phyloP scores from a whole-genome alignment of 164 flowering plant genomes.

The Magnolia officinalis region DNA sequence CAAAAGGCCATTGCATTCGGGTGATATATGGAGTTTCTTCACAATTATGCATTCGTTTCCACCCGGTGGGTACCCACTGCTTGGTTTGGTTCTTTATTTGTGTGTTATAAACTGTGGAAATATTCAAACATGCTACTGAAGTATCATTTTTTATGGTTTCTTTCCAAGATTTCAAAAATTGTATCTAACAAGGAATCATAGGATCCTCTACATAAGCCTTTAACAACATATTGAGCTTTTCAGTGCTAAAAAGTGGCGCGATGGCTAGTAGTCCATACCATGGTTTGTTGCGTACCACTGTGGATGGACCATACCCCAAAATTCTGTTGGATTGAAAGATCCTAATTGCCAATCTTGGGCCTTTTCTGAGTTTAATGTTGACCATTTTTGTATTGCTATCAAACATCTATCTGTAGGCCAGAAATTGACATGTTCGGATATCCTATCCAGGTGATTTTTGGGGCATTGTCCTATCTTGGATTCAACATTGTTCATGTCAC shows the following conservation, averaged over 20 bases:
- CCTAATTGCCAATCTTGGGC: background rate
- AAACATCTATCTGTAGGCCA: too few species aligned
- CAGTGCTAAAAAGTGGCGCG: background rate
- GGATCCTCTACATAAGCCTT: background rate
- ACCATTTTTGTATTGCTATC: too few species aligned
- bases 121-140: constrained; percentile 1
- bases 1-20: constrained; percentile 80
- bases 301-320: background rate
- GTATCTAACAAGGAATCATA: background rate
- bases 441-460: too few species aligned
- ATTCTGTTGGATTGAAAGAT: background rate
- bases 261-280: background rate
- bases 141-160: background rate
- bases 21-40: constrained; percentile 91
- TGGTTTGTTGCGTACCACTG: background rate
- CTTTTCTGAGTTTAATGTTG: too few species aligned
- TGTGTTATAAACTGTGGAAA: background rate
- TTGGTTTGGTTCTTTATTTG: background rate
- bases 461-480: too few species aligned
- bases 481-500: too few species aligned
- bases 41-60: constrained; percentile 91
- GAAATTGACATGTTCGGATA: too few species aligned
- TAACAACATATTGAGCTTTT: background rate
- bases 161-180: background rate
- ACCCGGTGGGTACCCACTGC: constrained; percentile 68